Evolutionary conservation across 371 early-diverging fungal genomes (phyloP).

Genomic region (Mucor mucedo): DNA sequence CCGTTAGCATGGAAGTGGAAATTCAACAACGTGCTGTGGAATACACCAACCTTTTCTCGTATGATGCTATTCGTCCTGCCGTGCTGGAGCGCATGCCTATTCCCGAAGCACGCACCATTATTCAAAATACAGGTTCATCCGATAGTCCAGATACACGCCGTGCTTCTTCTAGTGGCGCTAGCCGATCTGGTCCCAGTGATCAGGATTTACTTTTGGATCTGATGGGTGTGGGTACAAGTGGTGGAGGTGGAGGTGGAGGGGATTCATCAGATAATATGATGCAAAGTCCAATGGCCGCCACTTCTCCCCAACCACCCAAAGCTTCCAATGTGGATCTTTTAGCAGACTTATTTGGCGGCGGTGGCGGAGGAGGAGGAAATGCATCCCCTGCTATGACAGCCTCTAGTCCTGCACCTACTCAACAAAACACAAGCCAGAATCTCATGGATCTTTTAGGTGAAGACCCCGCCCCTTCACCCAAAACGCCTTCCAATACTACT

Average conservation of each 20-base stretch:
- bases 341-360: slow-evolving; percentile 80
- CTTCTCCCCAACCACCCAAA: slow-evolving; percentile 40
- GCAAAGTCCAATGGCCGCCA: slow-evolving; percentile 28
- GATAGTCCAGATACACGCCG: slow-evolving; percentile 33
- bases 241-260: slow-evolving; percentile 33
- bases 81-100: slow-evolving; percentile 95
- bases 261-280: slow-evolving; percentile 40
- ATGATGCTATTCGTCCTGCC: slow-evolving; percentile 78
- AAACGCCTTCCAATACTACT: neutral
- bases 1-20: slow-evolving; percentile 84
- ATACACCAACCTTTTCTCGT: slow-evolving; percentile 80
- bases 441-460: slow-evolving; percentile 48
- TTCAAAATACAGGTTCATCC: slow-evolving; percentile 29
- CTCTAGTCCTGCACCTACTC: slow-evolving; percentile 35
- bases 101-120: slow-evolving; percentile 68
- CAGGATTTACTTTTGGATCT: slow-evolving; percentile 77
- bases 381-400: slow-evolving; percentile 30
- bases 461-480: no score
- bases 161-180: slow-evolving; percentile 16
- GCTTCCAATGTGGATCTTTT: slow-evolving; percentile 69
- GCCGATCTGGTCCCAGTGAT: slow-evolving; percentile 53
- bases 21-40: slow-evolving; percentile 95
- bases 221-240: slow-evolving; percentile 76
- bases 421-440: slow-evolving; percentile 15
- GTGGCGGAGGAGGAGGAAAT: slow-evolving; percentile 11